Conservation (phyloP, 179 eudicot genomes). For the Patellifolia procumbens region DNA sequence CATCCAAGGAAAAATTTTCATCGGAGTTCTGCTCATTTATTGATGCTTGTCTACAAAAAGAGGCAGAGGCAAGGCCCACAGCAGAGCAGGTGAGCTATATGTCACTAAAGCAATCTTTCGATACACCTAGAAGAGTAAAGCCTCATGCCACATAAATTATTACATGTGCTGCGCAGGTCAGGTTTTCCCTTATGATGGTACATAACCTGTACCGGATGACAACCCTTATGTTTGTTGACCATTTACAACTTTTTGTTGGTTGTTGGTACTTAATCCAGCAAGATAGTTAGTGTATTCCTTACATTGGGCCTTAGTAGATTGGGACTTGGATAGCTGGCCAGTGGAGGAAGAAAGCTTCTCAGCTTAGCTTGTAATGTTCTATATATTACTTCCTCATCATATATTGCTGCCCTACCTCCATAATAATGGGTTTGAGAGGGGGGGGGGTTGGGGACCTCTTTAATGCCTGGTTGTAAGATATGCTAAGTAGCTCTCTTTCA, state of each 20-base stretch:
- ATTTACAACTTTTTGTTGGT: too few relatives aligned
- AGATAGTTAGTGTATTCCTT: not conserved
- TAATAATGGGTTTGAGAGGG: not conserved
- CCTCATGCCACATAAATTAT: not conserved
- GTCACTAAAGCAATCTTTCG: not conserved
- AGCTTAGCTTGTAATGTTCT: not conserved
- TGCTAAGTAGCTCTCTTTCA: not conserved
- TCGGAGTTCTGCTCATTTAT: slow-evolving; percentile 90
- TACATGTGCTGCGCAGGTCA: not conserved
- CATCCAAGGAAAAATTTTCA: slow-evolving; percentile 63
- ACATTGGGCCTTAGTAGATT: not conserved
- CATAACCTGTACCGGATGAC: not conserved
- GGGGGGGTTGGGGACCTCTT: not conserved
- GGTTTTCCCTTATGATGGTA: not conserved
- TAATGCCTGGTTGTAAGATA: not conserved
- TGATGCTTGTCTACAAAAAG: slow-evolving; percentile 85
- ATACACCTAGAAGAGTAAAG: not conserved
- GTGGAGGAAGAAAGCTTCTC: not conserved
- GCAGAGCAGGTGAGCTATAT: slow-evolving; percentile 76
- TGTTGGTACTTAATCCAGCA: not conserved
- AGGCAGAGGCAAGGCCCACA: slow-evolving; percentile 81
- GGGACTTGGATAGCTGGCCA: not conserved
- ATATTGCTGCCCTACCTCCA: not conserved
- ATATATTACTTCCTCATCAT: not conserved
- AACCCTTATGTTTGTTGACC: not conserved